Conservation (phyloP, 768 basidiomycete species). For the Naganishia vishniacii region DNA sequence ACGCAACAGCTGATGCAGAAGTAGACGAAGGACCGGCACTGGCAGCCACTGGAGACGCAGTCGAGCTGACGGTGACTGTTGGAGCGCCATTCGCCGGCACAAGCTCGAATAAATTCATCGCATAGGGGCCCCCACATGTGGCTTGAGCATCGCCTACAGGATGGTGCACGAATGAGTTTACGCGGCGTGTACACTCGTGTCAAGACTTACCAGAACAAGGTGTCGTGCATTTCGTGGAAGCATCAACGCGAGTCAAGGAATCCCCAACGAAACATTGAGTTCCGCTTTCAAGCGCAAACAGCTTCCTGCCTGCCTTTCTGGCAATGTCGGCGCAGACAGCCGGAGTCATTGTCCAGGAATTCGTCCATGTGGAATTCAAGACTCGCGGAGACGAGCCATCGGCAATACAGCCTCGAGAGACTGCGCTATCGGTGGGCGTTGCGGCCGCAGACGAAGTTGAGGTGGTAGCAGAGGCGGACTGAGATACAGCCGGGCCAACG, state of each 20-base stretch:
- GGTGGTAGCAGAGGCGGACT: no score
- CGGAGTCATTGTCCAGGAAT: not conserved
- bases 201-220: not conserved
- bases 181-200: no score
- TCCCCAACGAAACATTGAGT: not conserved
- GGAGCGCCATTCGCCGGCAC: not conserved
- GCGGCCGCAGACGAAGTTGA: no score
- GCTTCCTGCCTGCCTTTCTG: not conserved
- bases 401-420: no score
- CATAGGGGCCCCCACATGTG: not conserved
- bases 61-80: no score
- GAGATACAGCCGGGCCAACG: no score
- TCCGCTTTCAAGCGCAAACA: not conserved
- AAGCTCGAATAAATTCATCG: not conserved
- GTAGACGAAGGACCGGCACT: no score
- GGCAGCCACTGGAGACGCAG: no score
- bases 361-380: not conserved
- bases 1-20: no score
- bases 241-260: not conserved
- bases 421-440: no score
- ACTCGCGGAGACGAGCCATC: not conserved
- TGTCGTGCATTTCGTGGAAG: not conserved
- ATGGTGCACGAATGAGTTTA: no score
- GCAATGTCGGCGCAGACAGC: conserved; percentile 3
- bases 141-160: not conserved